Conservation (phyloP, 768 basidiomycete genomes). For the Lactifluus rugatus region DNA sequence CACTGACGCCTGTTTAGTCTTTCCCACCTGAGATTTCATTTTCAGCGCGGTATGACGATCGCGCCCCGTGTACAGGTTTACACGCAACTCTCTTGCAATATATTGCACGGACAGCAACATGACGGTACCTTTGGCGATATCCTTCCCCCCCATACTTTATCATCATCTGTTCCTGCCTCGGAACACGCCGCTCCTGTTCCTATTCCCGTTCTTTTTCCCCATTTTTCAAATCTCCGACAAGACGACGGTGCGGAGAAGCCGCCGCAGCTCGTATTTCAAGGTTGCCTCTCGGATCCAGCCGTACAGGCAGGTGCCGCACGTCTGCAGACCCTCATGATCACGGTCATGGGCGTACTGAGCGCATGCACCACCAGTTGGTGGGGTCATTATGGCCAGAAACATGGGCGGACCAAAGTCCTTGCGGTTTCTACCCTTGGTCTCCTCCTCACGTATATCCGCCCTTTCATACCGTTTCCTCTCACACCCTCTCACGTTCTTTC, state of each 20-base stretch:
- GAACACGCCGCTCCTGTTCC: neutral
- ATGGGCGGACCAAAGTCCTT: constrained; percentile 71
- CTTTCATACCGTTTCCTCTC: constrained; percentile 26
- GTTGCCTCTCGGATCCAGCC: constrained; percentile 39
- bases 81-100: constrained; percentile 64
- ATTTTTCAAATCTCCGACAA: constrained; percentile 15
- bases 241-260: constrained; percentile 31
- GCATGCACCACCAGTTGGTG: constrained; percentile 82
- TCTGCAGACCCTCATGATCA: constrained; percentile 69
- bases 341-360: constrained; percentile 68
- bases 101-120: constrained; percentile 35
- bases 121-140: constrained; percentile 26
- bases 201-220: constrained; percentile 8
- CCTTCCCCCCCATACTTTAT: constrained; percentile 5
- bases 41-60: constrained; percentile 69
- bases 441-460: constrained; percentile 53
- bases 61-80: constrained; percentile 74
- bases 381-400: constrained; percentile 68
- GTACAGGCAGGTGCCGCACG: constrained; percentile 62
- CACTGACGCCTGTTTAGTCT: neutral
- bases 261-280: constrained; percentile 29
- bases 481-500: constrained; percentile 4
- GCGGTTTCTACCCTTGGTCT: constrained; percentile 58
- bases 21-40: constrained; percentile 3
- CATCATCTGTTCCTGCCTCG: neutral